phyloP scores from a whole-genome alignment of 2,329 filamentous ascomycete species.

The Westerdykella aurantiaca region DNA sequence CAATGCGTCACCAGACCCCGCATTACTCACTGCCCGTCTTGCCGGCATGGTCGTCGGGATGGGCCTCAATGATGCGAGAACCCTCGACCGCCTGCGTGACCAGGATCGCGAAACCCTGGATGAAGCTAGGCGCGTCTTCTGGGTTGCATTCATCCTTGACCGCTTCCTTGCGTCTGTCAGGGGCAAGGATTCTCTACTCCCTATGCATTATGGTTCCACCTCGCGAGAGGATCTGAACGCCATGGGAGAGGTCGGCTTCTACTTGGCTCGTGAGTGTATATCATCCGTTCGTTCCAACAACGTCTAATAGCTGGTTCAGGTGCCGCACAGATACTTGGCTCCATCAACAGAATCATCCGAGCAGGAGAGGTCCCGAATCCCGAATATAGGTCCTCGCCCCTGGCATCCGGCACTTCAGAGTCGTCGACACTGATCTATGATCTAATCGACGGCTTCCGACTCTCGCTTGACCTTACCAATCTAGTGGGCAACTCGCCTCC shows the following conservation, averaged over 20 bases:
- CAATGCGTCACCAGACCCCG: conserved; percentile 3
- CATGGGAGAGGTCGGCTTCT: conserved; percentile 30
- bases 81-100: conserved; percentile 20
- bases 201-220: conserved; percentile 24
- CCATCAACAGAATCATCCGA: conserved; percentile 24
- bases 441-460: conserved; percentile 25
- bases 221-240: conserved; percentile 29
- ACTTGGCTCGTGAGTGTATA: conserved; percentile 31
- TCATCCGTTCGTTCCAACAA: neutral
- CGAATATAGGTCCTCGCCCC: conserved; percentile 23
- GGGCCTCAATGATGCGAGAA: conserved; percentile 28
- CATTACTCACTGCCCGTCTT: conserved; percentile 27
- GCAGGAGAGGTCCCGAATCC: conserved; percentile 26
- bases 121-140: conserved; percentile 31
- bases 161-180: conserved; percentile 33
- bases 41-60: conserved; percentile 26
- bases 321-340: conserved; percentile 28
- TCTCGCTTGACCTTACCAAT: conserved; percentile 28
- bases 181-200: conserved; percentile 29
- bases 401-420: conserved; percentile 19
- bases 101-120: conserved; percentile 28
- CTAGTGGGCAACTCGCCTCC: conserved; percentile 26
- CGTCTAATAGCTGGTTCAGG: conserved; percentile 11
- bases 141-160: conserved; percentile 34
- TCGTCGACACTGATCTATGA: conserved; percentile 24